Conservation (phyloP, 371 early-diverging fungal genomes). For the Furculomyces boomerangus region DNA sequence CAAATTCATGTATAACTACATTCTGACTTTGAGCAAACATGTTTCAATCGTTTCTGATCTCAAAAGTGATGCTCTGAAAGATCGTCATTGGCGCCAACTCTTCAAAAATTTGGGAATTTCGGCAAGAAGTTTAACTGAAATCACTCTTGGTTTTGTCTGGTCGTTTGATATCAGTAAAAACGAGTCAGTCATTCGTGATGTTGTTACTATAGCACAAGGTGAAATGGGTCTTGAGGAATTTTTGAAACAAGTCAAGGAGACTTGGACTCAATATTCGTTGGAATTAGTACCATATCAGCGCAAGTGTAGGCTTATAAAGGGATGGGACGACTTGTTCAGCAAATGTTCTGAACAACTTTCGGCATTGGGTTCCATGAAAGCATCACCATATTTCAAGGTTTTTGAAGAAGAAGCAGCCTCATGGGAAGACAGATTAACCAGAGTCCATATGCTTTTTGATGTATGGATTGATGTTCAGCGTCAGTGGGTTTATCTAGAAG, state of each 20-base stretch:
- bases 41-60: constrained; percentile 73
- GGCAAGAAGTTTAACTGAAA: constrained; percentile 46
- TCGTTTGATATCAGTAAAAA: constrained; percentile 77
- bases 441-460: constrained; percentile 89
- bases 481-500: constrained; percentile 98
- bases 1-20: constrained; percentile 73
- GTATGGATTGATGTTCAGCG: constrained; percentile 98
- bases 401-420: constrained; percentile 91
- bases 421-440: constrained; percentile 94
- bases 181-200: constrained; percentile 64
- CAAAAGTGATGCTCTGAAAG: constrained; percentile 88
- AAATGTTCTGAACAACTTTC: constrained; percentile 90
- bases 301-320: constrained; percentile 86
- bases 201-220: constrained; percentile 86
- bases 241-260: constrained; percentile 79
- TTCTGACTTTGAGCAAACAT: constrained; percentile 60
- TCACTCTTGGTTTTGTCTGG: constrained; percentile 93
- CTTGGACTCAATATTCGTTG: constrained; percentile 78
- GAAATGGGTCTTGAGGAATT: constrained; percentile 98
- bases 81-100: constrained; percentile 92
- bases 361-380: constrained; percentile 89
- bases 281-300: constrained; percentile 94
- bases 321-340: constrained; percentile 94
- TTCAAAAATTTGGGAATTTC: constrained; percentile 67
- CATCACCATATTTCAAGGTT: constrained; percentile 91